Evolutionary conservation across 805 yeast genomes (phyloP), one percentile per base, ranked within the genome.

Genomic region (Myxozyma monticola): DNA sequence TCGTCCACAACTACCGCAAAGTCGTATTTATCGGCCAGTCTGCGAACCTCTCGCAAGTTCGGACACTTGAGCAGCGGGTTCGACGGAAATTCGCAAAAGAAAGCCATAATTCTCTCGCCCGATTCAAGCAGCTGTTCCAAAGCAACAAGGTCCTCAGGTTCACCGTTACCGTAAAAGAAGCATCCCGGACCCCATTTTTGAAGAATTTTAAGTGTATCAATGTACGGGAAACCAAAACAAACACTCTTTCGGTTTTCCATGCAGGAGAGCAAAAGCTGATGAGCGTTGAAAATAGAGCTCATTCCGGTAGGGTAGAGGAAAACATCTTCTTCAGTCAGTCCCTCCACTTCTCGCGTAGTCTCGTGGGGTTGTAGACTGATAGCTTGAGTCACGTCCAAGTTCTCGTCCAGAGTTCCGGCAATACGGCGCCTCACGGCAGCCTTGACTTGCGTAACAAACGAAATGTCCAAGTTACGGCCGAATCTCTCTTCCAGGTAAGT

Each of bases 221-320:
- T 93, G 67, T 91, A 93, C 5, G 98, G 96, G 70, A 90, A 89
- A 1, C 99, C 99, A 68, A 87, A 91, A 69, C 96, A 88, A 1
- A 89, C 95, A 1, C 95, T 82, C 65, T 87, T 88, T 20, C 52
- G 54, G 28, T 60, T 56, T 10, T 64, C 61, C 14, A 42, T 39
- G 24, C 56, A 56, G 29, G 52, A 62, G 53, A 66, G 60, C 17
- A 63, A 49, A 4, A 46, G 67, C 64, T 67, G 75, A 65, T 91
- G 96, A 1, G 96, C 86, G 48, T 80, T 76, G 73, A 84, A 93
- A 34, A 93, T 85, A 0, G 96, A 75, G 2, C 96, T 84, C 97
- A 93, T 93, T 15, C 99, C 99, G 3, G 90, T 75, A 12, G 96
- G 93, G 62, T 77, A 89, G 42, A 95, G 73, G 64, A 78, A 89